Evolutionary conservation across 73 alveolate species (phyloP).

Genomic region (Paramecium caudatum): DNA sequence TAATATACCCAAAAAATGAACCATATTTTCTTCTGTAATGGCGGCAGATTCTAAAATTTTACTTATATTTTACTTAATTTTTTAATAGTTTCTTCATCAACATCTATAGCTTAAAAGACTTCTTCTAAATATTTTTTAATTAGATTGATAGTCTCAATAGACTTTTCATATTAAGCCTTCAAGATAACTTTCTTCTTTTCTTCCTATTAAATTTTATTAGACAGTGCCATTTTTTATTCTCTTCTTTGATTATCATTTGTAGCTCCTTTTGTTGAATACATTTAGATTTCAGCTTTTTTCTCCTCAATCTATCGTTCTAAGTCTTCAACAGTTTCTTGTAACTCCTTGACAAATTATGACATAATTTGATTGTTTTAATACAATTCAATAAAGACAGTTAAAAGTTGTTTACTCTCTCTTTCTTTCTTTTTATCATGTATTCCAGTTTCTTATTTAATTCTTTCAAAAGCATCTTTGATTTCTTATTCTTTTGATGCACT

Average conservation of each 20-base stretch:
- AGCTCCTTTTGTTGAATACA: slow-evolving; percentile 77
- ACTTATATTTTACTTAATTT: slow-evolving; percentile 62
- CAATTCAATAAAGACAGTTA: slow-evolving; percentile 72
- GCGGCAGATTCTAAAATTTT: slow-evolving; percentile 71
- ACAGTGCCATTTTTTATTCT: slow-evolving; percentile 70
- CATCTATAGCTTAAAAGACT: slow-evolving; percentile 74
- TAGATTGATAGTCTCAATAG: slow-evolving; percentile 74
- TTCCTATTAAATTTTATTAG: slow-evolving; percentile 72
- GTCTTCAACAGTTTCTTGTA: slow-evolving; percentile 75
- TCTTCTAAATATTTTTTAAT: slow-evolving; percentile 75
- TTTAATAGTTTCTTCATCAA: slow-evolving; percentile 72
- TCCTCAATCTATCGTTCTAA: slow-evolving; percentile 74
- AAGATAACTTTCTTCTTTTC: slow-evolving; percentile 74
- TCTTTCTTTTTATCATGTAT: slow-evolving; percentile 74
- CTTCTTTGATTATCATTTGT: slow-evolving; percentile 78
- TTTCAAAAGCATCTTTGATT: slow-evolving; percentile 76
- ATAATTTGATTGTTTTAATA: slow-evolving; percentile 72
- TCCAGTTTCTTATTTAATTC: slow-evolving; percentile 77
- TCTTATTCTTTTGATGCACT: slow-evolving; percentile 74
- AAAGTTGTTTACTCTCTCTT: slow-evolving; percentile 72
- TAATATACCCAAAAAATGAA: slow-evolving; percentile 72
- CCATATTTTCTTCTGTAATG: slow-evolving; percentile 78
- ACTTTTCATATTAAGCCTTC: slow-evolving; percentile 76
- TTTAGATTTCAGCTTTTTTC: slow-evolving; percentile 71
- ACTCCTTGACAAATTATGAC: slow-evolving; percentile 74